These are phyloP conservation scores for Thelonectria blattea DNA, from an alignment of 2,329 filamentous ascomycete genomes.

Conservation along the genomic window DNA sequence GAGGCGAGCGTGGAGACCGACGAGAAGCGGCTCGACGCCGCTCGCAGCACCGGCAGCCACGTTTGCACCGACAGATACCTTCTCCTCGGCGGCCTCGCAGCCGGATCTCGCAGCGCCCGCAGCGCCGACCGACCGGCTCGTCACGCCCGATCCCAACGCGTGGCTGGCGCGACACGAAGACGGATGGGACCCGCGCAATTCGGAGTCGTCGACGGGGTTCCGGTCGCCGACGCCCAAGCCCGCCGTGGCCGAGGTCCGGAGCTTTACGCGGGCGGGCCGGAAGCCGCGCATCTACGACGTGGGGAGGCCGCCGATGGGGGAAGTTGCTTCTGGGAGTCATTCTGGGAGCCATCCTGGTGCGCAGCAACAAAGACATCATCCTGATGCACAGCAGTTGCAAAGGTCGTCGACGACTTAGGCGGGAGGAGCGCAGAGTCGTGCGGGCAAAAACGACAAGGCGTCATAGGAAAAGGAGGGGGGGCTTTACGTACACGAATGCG, in stretches of 20 bases:
- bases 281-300: constrained; percentile 35
- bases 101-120: constrained; percentile 19
- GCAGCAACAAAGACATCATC: background rate
- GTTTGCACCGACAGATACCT: no score
- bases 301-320: constrained; percentile 7
- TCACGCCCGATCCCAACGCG: constrained; percentile 15
- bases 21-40: no score
- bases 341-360: background rate
- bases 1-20: background rate
- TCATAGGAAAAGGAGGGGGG: no score
- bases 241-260: constrained; percentile 34
- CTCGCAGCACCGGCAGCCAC: no score
- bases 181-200: constrained; percentile 28
- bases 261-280: constrained; percentile 31
- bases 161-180: constrained; percentile 23
- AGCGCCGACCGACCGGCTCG: constrained; percentile 9
- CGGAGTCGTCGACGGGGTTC: constrained; percentile 24
- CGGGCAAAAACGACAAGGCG: no score
- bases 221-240: constrained; percentile 34
- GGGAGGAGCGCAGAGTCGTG: no score
- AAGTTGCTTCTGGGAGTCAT: no score
- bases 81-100: background rate
- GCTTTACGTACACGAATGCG: no score
- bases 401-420: no score
- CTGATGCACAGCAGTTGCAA: no score